Base-by-base conservation (phyloP, 2,329 filamentous ascomycete genomes). In the Neonectria faginata region DNA sequence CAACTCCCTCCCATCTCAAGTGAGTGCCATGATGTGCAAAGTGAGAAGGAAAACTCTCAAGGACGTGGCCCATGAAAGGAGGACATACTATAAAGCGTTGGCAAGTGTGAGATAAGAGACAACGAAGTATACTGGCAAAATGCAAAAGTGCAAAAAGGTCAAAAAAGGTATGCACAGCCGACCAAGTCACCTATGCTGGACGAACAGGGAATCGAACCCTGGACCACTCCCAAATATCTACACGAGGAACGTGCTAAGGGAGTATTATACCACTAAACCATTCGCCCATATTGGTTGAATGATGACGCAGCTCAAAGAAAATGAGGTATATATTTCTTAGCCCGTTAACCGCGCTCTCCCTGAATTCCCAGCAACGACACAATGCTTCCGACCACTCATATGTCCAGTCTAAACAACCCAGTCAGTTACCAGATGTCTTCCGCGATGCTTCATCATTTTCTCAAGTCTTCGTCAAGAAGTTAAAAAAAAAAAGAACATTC, bases 261-360 rank as follows among this genome's bases (percentile, higher is more conserved):
- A 74, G 72, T 74, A 74, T 74, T 74, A 74, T 74, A 74, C 72
- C 72, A 74, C 72, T 74, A 74, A 74, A 74, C 72, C 72, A 74
- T 74, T 73, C 72, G 72, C 72, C 72, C 72, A 25, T 6, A 5
- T 25, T 25, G 53, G 59, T 57, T 67, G 45, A 52, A 69, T 71
- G 36, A 2, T 16, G 2, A 3, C 2, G 0, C 0, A 0, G 10
- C 25, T 25, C 5, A 8, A 3, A 0, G 0, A 20, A 52, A 62
- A 59, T 18, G 11, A 57, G 45, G 45, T 3, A 47, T 27, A 50
- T 27, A 14, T 44, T 5, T 3, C 10, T 1, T 7, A 41, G 3
- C 27, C 6, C 1, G 2, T 2, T 2, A 16, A 5, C 16, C 14
- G 6, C 14, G 3, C 36, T 14, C 12, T 6, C 3, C 2, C 36